Conservation (phyloP, 2,329 filamentous ascomycete genomes). For the Epicoccum sorghinum region DNA sequence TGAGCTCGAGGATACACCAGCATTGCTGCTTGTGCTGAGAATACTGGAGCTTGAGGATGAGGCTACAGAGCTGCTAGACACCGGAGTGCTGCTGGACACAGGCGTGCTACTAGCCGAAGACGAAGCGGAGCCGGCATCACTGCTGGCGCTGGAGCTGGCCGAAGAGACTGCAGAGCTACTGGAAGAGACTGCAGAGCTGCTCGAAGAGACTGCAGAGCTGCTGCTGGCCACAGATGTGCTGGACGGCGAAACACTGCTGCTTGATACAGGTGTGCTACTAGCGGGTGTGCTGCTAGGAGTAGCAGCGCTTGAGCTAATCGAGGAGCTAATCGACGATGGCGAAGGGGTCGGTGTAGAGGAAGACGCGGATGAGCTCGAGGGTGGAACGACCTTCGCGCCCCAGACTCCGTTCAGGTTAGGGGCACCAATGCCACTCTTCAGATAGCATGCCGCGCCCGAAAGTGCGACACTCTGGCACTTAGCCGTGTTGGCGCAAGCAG, state of each 20-base stretch:
- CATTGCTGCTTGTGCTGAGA: background rate
- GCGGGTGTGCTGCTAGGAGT: background rate
- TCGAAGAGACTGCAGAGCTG: background rate
- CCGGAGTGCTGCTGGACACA: background rate
- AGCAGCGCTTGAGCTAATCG: background rate
- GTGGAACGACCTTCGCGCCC: conserved; percentile 1
- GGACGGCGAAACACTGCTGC: background rate
- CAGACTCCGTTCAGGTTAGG: conserved; percentile 4
- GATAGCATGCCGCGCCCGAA: conserved; percentile 8
- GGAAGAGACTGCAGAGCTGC: background rate
- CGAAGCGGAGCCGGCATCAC: no score
- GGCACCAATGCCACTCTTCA: conserved; percentile 6
- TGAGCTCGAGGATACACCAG: background rate
- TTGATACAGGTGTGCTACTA: background rate
- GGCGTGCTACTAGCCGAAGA: background rate
- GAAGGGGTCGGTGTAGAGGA: background rate
- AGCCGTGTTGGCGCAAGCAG: conserved; percentile 1
- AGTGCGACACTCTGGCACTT: conserved; percentile 7
- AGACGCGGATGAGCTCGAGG: background rate
- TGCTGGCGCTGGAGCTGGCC: background rate
- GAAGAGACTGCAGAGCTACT: background rate
- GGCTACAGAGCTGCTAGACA: background rate
- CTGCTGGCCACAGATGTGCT: background rate
- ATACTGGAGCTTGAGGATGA: background rate
- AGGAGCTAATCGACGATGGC: background rate